Conservation (phyloP, 164 flowering plant species). For the Kingdonia uniflora region DNA sequence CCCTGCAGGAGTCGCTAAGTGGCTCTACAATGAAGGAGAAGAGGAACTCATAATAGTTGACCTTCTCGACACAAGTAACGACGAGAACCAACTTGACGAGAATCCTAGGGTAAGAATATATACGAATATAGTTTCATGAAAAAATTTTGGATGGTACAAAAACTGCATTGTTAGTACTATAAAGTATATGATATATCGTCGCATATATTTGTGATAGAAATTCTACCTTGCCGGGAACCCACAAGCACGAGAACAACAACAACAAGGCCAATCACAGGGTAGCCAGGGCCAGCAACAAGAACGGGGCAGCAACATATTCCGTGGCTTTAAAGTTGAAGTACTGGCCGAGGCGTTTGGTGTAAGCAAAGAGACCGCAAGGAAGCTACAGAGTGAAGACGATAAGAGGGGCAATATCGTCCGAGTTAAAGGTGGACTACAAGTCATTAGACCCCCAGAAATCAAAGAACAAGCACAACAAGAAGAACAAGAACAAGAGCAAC, state of each 20-base stretch:
- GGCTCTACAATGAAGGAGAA: constrained; percentile 38
- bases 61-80: constrained; percentile 21
- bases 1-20: constrained; percentile 29
- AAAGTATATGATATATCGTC: background rate
- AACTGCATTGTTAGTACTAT: background rate
- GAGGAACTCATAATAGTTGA: constrained; percentile 16
- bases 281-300: background rate
- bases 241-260: background rate
- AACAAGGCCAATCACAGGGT: background rate
- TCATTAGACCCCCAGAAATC: constrained; percentile 20
- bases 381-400: constrained; percentile 18
- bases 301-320: constrained; percentile 22
- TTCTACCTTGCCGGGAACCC: constrained; percentile 10
- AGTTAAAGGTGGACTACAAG: constrained; percentile 17
- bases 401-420: constrained; percentile 20
- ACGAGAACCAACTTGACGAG: constrained; percentile 36
- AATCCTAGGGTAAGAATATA: constrained; percentile 20
- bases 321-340: constrained; percentile 17
- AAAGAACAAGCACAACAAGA: constrained; percentile 10
- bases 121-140: background rate
- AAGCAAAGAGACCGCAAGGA: constrained; percentile 20
- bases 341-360: constrained; percentile 24
- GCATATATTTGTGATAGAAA: background rate
- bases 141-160: background rate
- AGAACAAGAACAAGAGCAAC: background rate